Base-by-base conservation (phyloP, 305 asterid species). In the Fraxinus sp. region DNA sequence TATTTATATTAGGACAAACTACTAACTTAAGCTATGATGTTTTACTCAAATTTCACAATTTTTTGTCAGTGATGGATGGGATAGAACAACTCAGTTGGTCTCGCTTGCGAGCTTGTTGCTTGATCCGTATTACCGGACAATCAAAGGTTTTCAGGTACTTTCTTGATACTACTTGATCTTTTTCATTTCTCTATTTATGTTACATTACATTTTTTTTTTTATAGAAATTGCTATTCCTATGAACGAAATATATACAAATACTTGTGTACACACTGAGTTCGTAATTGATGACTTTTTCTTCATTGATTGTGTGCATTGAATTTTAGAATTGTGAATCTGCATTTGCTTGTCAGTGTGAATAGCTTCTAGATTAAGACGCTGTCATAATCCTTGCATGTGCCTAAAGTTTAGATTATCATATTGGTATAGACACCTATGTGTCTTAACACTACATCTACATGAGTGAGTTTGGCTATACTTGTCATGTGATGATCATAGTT, bases 61-160 rank as follows among this genome's bases (percentile, higher is more conserved):
- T 73, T 28, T 83, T 86, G 78, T 88, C 88, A 96, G 99, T 89
- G 99, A 96, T 91, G 99, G 99, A 82, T 96, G 99, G 99, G 99
- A 96, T 85, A 92, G 99, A 90, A 96, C 99, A 75, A 90, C 97
- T 79, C 99, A 96, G 86, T 86, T 96, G 90, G 95, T 96, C 75
- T 89, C 98, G 75, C 98, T 96, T 84, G 99, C 99, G 77, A 91
- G 95, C 90, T 87, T 96, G 91, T 85, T 96, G 85, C 99, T 96
- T 83, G 99, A 96, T 91, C 99, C 99, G 83, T 96, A 95, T 86
- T 96, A 96, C 86, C 92, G 99, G 85, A 96, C 98, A 26, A 89
- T 96, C 81, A 90, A 84, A 80, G 99, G 99, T 57, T 96, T 96
- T 86, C 99, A 96, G 99, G 99, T 95, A 92, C 81, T 30, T 77